Evolutionary conservation across 768 basidiomycete genomes (phyloP).

Genomic region (Leccinum boreale): DNA sequence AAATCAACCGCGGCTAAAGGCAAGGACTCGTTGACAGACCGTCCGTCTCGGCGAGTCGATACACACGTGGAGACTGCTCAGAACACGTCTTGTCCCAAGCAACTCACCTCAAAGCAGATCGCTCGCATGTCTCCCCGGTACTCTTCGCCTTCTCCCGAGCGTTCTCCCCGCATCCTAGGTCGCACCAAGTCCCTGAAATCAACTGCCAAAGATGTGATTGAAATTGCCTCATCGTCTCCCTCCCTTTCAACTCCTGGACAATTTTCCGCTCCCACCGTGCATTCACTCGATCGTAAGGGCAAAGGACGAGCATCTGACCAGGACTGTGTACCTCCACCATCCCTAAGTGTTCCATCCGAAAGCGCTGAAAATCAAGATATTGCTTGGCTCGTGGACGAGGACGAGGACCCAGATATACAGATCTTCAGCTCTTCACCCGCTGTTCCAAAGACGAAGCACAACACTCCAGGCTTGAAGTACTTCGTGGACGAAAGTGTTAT

Average conservation of each 20-base stretch:
- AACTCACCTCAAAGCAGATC: slow-evolving; percentile 2
- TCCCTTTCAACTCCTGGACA: slow-evolving; percentile 14
- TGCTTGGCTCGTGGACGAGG: slow-evolving; percentile 66
- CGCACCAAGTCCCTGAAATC: slow-evolving; percentile 21
- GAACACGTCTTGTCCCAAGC: slow-evolving; percentile 29
- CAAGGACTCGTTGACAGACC: slow-evolving; percentile 28
- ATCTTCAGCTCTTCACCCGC: slow-evolving; percentile 53
- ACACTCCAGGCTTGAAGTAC: background rate
- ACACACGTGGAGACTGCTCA: slow-evolving; percentile 55
- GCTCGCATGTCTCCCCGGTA: slow-evolving; percentile 5
- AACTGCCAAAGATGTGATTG: slow-evolving; percentile 26
- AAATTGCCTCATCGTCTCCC: slow-evolving; percentile 31
- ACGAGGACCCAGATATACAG: slow-evolving; percentile 53
- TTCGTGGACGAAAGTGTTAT: slow-evolving; percentile 21
- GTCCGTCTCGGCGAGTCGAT: slow-evolving; percentile 42
- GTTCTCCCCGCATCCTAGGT: background rate
- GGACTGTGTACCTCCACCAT: background rate
- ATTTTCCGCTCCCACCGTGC: background rate
- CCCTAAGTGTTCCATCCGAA: background rate
- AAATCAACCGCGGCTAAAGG: slow-evolving; percentile 21
- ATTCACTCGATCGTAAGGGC: slow-evolving; percentile 2
- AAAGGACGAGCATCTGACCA: slow-evolving; percentile 11
- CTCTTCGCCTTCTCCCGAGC: slow-evolving; percentile 15
- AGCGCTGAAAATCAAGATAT: slow-evolving; percentile 39
- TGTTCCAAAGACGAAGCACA: slow-evolving; percentile 7